Percentiles rank a stretch among this genome's conserved stretches.
Evolutionary conservation across 75 land plant species (phyloP).

Genomic region (Selaginella tamariscina): DNA sequence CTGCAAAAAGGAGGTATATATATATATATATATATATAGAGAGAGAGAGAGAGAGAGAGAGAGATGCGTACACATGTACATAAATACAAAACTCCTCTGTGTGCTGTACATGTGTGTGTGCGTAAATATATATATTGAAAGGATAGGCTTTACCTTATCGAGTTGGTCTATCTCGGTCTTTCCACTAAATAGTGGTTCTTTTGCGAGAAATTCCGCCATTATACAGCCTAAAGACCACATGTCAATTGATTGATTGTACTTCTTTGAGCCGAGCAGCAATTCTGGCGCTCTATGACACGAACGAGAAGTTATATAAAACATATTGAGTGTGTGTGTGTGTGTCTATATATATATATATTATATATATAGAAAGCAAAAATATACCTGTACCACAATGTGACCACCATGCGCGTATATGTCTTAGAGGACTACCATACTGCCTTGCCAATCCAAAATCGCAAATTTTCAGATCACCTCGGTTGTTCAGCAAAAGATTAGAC

Average conservation of each 20-base stretch:
- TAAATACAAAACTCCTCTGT: not conserved
- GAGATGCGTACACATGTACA: too few relatives aligned
- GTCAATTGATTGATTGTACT: slow-evolving; percentile 95
- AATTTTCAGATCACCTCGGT: slow-evolving; percentile 90
- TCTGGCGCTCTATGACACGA: slow-evolving; percentile 68
- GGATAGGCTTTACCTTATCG: slow-evolving; percentile 67
- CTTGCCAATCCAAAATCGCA: slow-evolving; percentile 97
- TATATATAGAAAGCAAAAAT: not conserved
- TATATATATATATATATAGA: too few relatives aligned
- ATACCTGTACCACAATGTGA: slow-evolving; percentile 98
- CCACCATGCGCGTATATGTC: slow-evolving; percentile 91
- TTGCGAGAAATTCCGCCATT: slow-evolving; percentile 91
- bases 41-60: too few relatives aligned
- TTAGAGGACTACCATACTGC: slow-evolving; percentile 97
- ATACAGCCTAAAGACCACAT: slow-evolving; percentile 99
- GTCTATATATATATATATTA: too few relatives aligned
- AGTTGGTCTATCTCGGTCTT: slow-evolving; percentile 81
- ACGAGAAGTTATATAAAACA: not conserved
- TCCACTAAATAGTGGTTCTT: slow-evolving; percentile 84
- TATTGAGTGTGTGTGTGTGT: too few relatives aligned
- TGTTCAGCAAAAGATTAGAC: slow-evolving; percentile 89
- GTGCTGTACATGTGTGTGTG: not conserved
- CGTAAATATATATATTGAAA: too few relatives aligned
- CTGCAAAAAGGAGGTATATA: slow-evolving; percentile 25
- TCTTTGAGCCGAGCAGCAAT: slow-evolving; percentile 70